phyloP scores from a whole-genome alignment of 192 early-diverging fungal species.

The Coemansia sp. region DNA sequence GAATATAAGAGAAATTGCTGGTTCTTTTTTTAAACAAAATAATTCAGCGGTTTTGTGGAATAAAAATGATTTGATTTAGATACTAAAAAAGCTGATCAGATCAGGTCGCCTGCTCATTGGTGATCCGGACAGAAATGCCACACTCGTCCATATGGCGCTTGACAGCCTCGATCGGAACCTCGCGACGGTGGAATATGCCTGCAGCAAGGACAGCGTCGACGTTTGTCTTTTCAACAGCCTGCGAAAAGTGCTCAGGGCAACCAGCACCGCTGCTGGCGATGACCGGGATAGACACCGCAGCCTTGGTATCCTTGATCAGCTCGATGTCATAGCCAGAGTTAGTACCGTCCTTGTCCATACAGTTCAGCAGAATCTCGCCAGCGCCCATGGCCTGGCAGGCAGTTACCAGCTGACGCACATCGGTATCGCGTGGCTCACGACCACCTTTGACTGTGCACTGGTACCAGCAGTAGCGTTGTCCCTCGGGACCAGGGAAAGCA shows the following conservation, averaged over 20 bases:
- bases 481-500: conserved; percentile 78
- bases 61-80: background rate
- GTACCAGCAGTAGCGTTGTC: conserved; percentile 97
- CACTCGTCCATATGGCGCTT: conserved; percentile 68
- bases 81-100: background rate
- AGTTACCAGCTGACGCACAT: conserved; percentile 87
- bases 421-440: conserved; percentile 90
- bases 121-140: conserved; percentile 59
- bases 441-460: conserved; percentile 99
- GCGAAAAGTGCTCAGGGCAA: conserved; percentile 78
- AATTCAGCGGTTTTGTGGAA: background rate
- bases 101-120: background rate
- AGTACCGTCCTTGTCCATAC: conserved; percentile 99
- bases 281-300: conserved; percentile 88
- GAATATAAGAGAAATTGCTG: too few relatives aligned
- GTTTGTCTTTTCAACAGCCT: conserved; percentile 82
- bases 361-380: conserved; percentile 96
- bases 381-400: conserved; percentile 90
- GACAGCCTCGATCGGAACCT: conserved; percentile 87
- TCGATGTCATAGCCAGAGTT: conserved; percentile 96
- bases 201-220: conserved; percentile 97
- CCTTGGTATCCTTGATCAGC: conserved; percentile 77
- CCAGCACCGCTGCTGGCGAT: conserved; percentile 98
- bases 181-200: conserved; percentile 96
- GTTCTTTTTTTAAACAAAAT: background rate